Base-by-base conservation (phyloP, 2,329 filamentous ascomycete genomes). In the Periglandula ipomoeae region DNA sequence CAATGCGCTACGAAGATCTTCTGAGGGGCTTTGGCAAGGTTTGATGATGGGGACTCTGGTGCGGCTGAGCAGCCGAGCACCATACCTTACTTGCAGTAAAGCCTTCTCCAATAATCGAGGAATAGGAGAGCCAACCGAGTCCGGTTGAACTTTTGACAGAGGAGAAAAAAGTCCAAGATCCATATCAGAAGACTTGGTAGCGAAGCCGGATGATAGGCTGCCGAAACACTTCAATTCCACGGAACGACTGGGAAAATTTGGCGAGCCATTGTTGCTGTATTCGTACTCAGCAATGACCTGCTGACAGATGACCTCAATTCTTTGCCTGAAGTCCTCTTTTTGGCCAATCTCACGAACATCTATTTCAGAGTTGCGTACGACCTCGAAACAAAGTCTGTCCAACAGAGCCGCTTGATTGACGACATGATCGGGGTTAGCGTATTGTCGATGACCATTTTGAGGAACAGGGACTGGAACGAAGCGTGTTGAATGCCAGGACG, bases 41-140 rank as follows among this genome's bases (percentile, higher is more conserved):
- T 94, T 93, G 62, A 95, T 84, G 55, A 95, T 94, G 0, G 89
- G 88, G 3, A 95, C 85, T 52, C 89, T 76, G 1, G 89, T 93
- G 47, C 82, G 79, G 2, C 85, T 86, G 3, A 95, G 73, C 3
- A 95, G 72, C 4, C 87, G 79, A 15, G 87, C 89, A 3, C 88
- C 88, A 54, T 86, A 79, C 0, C 86, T 87, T 24, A 76, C 70
- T 15, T 85, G 76, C 5, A 95, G 71, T 11, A 95, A 75, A 3
- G 78, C 79, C 61, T 84, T 86, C 60, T 94, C 88, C 2, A 95
- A 66, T 6, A 90, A 61, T 22, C 87, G 78, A 2, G 88, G 88
- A 48, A 93, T 82, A 1, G 76, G 71, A 5, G 80, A 83, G 27
- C 75, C 74, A 15, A 73, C 62, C 13, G 71, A 70, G 52, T 80